Conservation (phyloP, 2,329 filamentous ascomycete species). For the Aspergillus sp. region DNA sequence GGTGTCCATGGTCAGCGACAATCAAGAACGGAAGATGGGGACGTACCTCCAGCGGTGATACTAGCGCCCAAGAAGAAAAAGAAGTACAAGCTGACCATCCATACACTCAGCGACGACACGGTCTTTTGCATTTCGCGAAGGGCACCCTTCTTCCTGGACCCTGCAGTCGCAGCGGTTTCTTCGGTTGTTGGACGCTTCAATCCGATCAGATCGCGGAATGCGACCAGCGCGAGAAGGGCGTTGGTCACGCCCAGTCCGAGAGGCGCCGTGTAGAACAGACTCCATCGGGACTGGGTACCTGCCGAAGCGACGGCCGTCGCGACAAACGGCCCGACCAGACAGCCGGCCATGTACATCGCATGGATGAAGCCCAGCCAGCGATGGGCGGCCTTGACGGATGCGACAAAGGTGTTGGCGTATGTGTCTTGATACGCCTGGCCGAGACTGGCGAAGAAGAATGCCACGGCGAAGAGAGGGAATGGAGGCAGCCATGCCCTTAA, state of each 20-base stretch:
- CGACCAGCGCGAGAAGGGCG: constrained; percentile 45
- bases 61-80: constrained; percentile 61
- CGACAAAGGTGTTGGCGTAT: constrained; percentile 62
- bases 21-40: background rate
- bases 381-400: constrained; percentile 52
- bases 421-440: constrained; percentile 66
- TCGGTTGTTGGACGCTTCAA: background rate
- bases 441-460: constrained; percentile 58
- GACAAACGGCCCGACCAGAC: constrained; percentile 57
- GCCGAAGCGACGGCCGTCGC: constrained; percentile 52
- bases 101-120: constrained; percentile 38
- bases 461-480: constrained; percentile 56
- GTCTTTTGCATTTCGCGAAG: constrained; percentile 25
- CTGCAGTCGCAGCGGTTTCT: background rate
- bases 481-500: constrained; percentile 58
- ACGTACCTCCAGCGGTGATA: constrained; percentile 50
- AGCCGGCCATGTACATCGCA: constrained; percentile 59
- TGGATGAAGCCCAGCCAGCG: constrained; percentile 65
- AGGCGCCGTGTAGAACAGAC: constrained; percentile 57
- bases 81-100: constrained; percentile 62
- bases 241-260: constrained; percentile 55
- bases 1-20: background rate
- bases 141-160: constrained; percentile 8
- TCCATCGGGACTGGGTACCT: constrained; percentile 45
- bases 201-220: constrained; percentile 48